phyloP scores from a whole-genome alignment of 768 basidiomycete species.

The Lactarius sanguifluus region DNA sequence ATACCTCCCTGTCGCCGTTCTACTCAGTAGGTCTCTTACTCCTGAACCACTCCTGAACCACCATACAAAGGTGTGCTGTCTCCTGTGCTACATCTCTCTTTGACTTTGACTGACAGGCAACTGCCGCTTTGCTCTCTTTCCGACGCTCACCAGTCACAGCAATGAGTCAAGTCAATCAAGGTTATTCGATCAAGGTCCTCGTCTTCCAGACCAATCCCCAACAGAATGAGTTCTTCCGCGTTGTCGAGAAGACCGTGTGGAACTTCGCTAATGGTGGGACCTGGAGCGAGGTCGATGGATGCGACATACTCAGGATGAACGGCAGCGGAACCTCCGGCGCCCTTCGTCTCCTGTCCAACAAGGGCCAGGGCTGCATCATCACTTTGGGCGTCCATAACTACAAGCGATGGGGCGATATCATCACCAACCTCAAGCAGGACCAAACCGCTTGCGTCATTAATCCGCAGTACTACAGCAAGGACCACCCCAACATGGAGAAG shows the following conservation, averaged over 20 bases:
- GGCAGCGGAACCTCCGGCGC: conserved; percentile 43
- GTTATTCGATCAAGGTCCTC: conserved; percentile 30
- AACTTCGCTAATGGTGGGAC: conserved; percentile 39
- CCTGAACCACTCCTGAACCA: background rate
- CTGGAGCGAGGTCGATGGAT: conserved; percentile 34
- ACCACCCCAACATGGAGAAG: conserved; percentile 2
- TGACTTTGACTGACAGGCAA: no score
- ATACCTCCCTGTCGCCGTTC: background rate
- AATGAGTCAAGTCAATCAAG: background rate
- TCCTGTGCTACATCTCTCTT: no score
- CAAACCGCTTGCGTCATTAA: conserved; percentile 15
- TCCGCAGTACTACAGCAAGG: conserved; percentile 9
- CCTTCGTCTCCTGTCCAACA: conserved; percentile 37
- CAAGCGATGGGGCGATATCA: conserved; percentile 42
- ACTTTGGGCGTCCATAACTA: conserved; percentile 43
- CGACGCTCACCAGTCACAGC: background rate
- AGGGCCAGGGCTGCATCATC: conserved; percentile 37
- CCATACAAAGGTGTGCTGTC: background rate
- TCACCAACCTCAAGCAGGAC: conserved; percentile 34
- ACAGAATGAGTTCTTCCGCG: conserved; percentile 32
- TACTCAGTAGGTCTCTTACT: background rate
- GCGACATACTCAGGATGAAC: conserved; percentile 37
- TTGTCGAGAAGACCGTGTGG: conserved; percentile 40
- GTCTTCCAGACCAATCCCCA: conserved; percentile 28
- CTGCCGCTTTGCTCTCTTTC: background rate